Percentiles rank a stretch among this genome's conserved stretches.
These are phyloP conservation scores for Apiospora hydei DNA, from an alignment of 2,329 filamentous ascomycete genomes.

Conservation along the genomic window DNA sequence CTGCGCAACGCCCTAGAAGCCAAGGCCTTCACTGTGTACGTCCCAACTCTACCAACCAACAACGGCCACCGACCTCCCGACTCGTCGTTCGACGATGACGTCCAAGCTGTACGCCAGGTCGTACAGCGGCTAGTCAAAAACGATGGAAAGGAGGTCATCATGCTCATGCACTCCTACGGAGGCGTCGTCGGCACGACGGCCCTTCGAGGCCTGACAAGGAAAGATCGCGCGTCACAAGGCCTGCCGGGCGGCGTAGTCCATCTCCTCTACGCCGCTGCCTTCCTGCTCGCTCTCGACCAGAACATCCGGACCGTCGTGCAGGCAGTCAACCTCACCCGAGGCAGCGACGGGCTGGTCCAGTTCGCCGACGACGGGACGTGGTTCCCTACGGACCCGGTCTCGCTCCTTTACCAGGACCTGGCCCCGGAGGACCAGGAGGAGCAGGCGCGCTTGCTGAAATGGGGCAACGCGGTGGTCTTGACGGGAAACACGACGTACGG, in stretches of 20 bases:
- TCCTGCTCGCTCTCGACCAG: slow-evolving; percentile 29
- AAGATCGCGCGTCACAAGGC: slow-evolving; percentile 42
- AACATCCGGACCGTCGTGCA: neutral
- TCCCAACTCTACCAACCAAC: slow-evolving; percentile 24
- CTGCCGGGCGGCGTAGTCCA: slow-evolving; percentile 47
- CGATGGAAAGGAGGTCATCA: slow-evolving; percentile 29
- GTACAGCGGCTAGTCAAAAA: neutral
- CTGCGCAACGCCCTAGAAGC: neutral
- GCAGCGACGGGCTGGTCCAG: neutral
- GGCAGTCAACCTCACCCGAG: neutral
- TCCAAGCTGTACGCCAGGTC: neutral
- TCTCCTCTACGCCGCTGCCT: slow-evolving; percentile 41
- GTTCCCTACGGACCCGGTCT: neutral
- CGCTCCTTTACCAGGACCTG: slow-evolving; percentile 18
- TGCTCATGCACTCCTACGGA: slow-evolving; percentile 39
- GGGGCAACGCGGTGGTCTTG: neutral
- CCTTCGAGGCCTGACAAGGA: slow-evolving; percentile 43
- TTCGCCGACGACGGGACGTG: neutral
- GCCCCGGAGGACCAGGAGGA: slow-evolving; percentile 9
- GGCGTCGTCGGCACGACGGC: slow-evolving; percentile 40
- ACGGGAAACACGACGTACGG: slow-evolving; percentile 19
- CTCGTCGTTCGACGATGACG: slow-evolving; percentile 19
- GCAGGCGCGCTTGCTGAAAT: neutral
- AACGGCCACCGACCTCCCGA: slow-evolving; percentile 25
- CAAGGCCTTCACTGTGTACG: slow-evolving; percentile 22